Percentiles rank a stretch among this genome's conserved stretches.
Conservation (phyloP, 345 rosid species). For the Passiflora organensis region DNA sequence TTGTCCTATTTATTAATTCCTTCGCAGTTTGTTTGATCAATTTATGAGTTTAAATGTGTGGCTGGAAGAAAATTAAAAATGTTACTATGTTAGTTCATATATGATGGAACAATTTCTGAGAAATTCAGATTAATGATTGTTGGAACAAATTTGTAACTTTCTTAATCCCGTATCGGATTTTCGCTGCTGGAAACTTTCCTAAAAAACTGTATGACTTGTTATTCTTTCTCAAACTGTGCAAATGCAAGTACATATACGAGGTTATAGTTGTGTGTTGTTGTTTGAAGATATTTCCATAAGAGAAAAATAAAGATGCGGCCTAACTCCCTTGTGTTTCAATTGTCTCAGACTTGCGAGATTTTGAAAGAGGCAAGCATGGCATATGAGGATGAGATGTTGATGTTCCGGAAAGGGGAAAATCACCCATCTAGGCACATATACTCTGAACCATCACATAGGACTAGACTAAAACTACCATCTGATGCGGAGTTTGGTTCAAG, state of each 20-base stretch:
- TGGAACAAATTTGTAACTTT: background rate
- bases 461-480: constrained; percentile 12
- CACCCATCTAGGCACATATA: constrained; percentile 29
- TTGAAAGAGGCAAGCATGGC: constrained; percentile 48
- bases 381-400: constrained; percentile 42
- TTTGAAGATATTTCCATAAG: constrained; percentile 5
- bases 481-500: constrained; percentile 37
- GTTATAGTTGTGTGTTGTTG: background rate
- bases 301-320: background rate
- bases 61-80: too few species aligned
- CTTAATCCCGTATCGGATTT: background rate
- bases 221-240: background rate
- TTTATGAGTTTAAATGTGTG: background rate
- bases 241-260: background rate
- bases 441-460: constrained; percentile 22
- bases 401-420: constrained; percentile 39
- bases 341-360: constrained; percentile 63
- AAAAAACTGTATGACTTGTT: background rate
- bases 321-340: constrained; percentile 18
- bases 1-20: too few species aligned
- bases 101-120: too few species aligned
- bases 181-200: too few species aligned
- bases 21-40: background rate
- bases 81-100: too few species aligned
- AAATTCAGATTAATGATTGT: too few species aligned